Evolutionary conservation across 805 yeast species (phyloP), one percentile per base, ranked within the genome.

Genomic region (Candida ortonii): DNA sequence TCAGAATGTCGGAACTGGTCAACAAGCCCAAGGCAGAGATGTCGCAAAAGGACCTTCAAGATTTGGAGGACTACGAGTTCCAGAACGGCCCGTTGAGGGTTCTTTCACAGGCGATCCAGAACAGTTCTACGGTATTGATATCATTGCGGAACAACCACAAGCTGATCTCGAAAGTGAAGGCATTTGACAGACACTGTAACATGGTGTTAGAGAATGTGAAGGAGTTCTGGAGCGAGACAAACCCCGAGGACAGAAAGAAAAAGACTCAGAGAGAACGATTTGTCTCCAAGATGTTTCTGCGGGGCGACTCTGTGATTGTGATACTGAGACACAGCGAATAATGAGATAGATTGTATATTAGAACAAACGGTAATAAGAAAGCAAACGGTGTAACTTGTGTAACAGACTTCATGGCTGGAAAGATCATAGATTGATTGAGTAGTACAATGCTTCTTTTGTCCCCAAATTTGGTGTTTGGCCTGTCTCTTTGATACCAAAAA

Each of bases 261-360:
- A 59, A 57, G 34, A 42, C 53, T 7, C 28, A 50, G 25, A 71
- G 74, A 46, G 93, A 84, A 52, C 66, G 97, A 50, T 93, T 86
- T 55, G 78, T 90, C 3, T 76, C 88, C 39, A 93, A 93, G 62
- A 68, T 93, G 75, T 93, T 93, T 53, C 66, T 93, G 24, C 73
- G 99, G 61, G 99, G 99, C 2, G 99, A 93, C 60, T 84, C 96
- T 0, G 95, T 93, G 14, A 84, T 93, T 37, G 80, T 93, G 20
- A 78, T 93, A 6, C 67, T 85, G 23, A 58, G 46, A 26, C 55
- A 57, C 33, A 21, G 22, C 27, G 33, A 29, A 1, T 33, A 30
- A 11, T 21, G 13, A 10, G 26, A 28, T 28, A 29, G 29, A 28
- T n/a, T 27, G 30, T 27, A 27, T 12, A 27, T 27, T 27, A 27